Evolutionary conservation across 495 filamentous ascomycete species (phyloP), one percentile per base, ranked within the genome.

Genomic region (Penicillium pulvis): DNA sequence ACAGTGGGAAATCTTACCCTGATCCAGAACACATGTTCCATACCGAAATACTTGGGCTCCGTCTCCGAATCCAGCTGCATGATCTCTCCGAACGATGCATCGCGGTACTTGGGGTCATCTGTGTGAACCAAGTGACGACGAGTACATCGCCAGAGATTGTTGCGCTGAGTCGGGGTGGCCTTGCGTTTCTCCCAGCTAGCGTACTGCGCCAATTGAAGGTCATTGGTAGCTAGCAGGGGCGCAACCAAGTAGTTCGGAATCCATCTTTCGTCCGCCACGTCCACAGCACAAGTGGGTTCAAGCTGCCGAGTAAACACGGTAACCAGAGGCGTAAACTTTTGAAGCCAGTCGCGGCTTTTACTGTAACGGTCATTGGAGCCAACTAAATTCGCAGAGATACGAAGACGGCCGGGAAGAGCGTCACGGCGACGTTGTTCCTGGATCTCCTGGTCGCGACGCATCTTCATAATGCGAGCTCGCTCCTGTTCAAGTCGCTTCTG

Each of bases 191-290:
- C 81, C 90, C 90, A 92, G 28, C 81, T 83, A 49, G 87, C 80
- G 68, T 89, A 93, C 75, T 87, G 83, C 23, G 87, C 85, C 30
- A 93, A 77, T 41, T 86, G 81, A 20, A 90, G 77, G 63, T 93
- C 89, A 68, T 90, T 90, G 51, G 90, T 87, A 31, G 88, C 90
- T 30, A 93, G 75, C 24, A 93, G 75, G 17, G 90, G 82, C 17
- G 89, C 89, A 55, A 86, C 86, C 64, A 92, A 82, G 45, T 88
- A 86, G 60, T 91, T 92, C 30, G 90, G 83, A 62, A 92, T 76
- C 88, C 90, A 93, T 69, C 84, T 81, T 62, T 92, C 89, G 24
- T 78, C 71, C 7, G 75, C 75, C 42, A 76, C 57, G 24, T 81
- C 74, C 26, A 51, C 50, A 19, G 58, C 62, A 65, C 76, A 82